Percentiles rank a stretch among this genome's conserved stretches.
These are phyloP conservation scores for Suillus occidentalis DNA, from an alignment of 768 basidiomycete genomes.

Conservation along the genomic window DNA sequence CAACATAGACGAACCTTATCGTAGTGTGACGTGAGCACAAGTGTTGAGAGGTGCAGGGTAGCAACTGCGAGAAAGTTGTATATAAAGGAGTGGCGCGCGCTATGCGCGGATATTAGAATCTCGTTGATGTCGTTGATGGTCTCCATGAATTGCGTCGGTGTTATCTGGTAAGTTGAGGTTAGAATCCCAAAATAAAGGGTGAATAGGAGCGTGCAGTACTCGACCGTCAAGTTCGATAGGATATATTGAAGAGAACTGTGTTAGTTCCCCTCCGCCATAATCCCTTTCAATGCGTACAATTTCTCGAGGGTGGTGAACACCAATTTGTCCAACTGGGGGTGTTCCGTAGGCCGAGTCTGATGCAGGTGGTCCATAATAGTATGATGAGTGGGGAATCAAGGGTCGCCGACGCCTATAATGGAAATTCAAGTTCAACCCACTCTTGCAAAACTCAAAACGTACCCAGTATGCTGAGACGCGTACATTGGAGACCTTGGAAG, in stretches of 20 bases:
- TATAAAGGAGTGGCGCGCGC: constrained; percentile 64
- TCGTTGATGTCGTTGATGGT: constrained; percentile 92
- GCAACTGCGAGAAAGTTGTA: constrained; percentile 81
- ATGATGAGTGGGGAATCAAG: constrained; percentile 74
- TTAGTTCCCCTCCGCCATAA: constrained; percentile 85
- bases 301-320: constrained; percentile 88
- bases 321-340: constrained; percentile 79
- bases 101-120: constrained; percentile 83
- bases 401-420: constrained; percentile 37
- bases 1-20: constrained; percentile 59
- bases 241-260: constrained; percentile 87
- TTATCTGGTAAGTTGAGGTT: constrained; percentile 54
- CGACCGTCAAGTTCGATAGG: constrained; percentile 92
- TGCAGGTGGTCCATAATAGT: constrained; percentile 81
- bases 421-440: constrained; percentile 22
- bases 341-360: constrained; percentile 80
- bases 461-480: constrained; percentile 45
- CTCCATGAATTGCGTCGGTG: constrained; percentile 86
- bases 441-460: constrained; percentile 20
- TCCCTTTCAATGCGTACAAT: constrained; percentile 91
- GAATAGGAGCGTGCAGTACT: constrained; percentile 45
- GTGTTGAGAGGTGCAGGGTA: constrained; percentile 75
- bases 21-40: constrained; percentile 75
- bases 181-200: background rate
- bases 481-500: constrained; percentile 44